These are phyloP conservation scores for Wakefieldia striispora DNA, from an alignment of 768 basidiomycete species.

Conservation along the genomic window DNA sequence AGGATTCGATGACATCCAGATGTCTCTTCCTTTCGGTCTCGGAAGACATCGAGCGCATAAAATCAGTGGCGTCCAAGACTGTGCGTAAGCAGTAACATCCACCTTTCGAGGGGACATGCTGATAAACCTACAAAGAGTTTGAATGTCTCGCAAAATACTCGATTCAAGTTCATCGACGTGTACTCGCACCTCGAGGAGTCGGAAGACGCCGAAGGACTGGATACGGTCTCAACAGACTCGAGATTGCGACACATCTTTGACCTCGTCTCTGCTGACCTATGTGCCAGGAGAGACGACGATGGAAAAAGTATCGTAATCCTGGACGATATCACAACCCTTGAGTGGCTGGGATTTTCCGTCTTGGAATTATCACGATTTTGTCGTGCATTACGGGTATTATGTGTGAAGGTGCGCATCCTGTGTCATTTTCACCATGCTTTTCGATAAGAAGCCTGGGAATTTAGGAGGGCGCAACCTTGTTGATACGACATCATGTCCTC, in stretches of 20 bases:
- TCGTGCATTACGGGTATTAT: constrained; percentile 57
- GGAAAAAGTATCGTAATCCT: constrained; percentile 51
- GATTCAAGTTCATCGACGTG: constrained; percentile 57
- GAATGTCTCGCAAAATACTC: constrained; percentile 35
- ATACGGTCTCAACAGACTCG: constrained; percentile 7
- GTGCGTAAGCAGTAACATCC: constrained; percentile 40
- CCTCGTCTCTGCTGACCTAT: constrained; percentile 31
- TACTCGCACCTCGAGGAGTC: constrained; percentile 34
- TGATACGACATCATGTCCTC: constrained; percentile 63
- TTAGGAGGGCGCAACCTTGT: constrained; percentile 51
- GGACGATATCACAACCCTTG: constrained; percentile 66
- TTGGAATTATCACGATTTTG: constrained; percentile 54
- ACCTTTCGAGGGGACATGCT: background rate
- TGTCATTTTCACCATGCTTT: background rate
- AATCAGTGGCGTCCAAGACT: constrained; percentile 57
- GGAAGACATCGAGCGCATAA: constrained; percentile 58
- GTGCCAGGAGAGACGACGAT: constrained; percentile 1
- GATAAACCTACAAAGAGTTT: constrained; percentile 26
- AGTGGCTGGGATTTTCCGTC: constrained; percentile 65
- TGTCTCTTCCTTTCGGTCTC: constrained; percentile 58
- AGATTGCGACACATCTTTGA: constrained; percentile 37
- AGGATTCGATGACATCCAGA: constrained; percentile 35
- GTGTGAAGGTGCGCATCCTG: constrained; percentile 46
- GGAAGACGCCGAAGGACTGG: constrained; percentile 5
- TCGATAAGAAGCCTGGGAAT: background rate